These are phyloP conservation scores for Scheffersomyces ergatensis DNA, from an alignment of 805 yeast genomes.

Conservation along the genomic window DNA sequence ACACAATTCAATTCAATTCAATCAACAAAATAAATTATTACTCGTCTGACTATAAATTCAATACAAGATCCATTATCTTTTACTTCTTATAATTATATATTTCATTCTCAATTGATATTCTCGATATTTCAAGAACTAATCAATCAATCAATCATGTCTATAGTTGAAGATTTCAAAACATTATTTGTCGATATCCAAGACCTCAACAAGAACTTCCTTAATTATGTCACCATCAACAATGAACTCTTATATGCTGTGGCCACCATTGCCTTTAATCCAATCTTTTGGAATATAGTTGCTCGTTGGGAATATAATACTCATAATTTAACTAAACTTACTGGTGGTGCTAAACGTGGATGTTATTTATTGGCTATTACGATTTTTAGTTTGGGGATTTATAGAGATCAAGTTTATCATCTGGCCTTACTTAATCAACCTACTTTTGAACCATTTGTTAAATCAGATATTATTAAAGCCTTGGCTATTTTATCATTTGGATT, in stretches of 20 bases:
- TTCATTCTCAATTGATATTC: too few species aligned
- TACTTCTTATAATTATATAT: too few species aligned
- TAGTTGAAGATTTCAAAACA: conserved; percentile 2
- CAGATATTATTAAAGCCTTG: conserved; percentile 36
- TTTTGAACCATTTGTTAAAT: conserved; percentile 48
- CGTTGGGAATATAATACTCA: conserved; percentile 79
- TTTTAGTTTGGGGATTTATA: conserved; percentile 76
- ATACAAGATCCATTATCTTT: too few species aligned
- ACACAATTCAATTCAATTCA: too few species aligned
- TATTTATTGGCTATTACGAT: conserved; percentile 80
- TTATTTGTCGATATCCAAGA: conserved; percentile 15
- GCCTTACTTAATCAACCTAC: conserved; percentile 75
- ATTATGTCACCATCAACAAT: conserved; percentile 19
- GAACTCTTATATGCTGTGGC: conserved; percentile 44
- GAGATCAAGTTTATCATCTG: conserved; percentile 72
- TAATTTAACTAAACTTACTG: conserved; percentile 68
- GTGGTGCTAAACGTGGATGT: conserved; percentile 69
- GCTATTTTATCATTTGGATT: conserved; percentile 56
- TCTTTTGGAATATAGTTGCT: conserved; percentile 94
- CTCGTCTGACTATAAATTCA: too few species aligned
- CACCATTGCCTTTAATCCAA: conserved; percentile 85
- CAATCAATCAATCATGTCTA: not conserved
- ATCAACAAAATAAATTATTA: too few species aligned
- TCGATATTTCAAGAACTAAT: too few species aligned
- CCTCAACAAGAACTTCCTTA: conserved; percentile 13